Percentiles rank a stretch among this genome's conserved stretches.
Conservation (phyloP, 2,329 filamentous ascomycete species). For the Orbilia oligospora region DNA sequence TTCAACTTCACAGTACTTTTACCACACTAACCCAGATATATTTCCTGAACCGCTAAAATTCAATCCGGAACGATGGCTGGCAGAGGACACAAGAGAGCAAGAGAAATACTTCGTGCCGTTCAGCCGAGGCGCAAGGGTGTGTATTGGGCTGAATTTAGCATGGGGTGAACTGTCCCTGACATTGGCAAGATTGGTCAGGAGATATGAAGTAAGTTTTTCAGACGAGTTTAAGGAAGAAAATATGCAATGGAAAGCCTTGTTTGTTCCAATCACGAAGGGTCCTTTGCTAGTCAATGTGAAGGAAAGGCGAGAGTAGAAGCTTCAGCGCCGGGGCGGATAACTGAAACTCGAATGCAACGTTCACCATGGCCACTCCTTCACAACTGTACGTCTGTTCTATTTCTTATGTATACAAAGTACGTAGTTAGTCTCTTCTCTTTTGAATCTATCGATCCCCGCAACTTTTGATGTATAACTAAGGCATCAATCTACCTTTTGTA, state of each 20-base stretch:
- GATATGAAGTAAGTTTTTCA: conserved; percentile 29
- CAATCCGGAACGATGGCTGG: conserved; percentile 41
- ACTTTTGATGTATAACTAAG: neutral
- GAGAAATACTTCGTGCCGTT: conserved; percentile 56
- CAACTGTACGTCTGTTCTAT: no score
- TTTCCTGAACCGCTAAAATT: conserved; percentile 50
- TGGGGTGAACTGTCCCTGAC: conserved; percentile 38
- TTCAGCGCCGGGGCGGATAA: neutral
- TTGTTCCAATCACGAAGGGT: conserved; percentile 47
- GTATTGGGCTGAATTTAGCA: conserved; percentile 46
- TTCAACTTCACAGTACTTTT: conserved; percentile 35
- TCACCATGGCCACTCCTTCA: no score
- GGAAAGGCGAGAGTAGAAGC: conserved; percentile 30
- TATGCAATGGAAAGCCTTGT: conserved; percentile 36
- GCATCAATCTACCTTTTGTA: neutral
- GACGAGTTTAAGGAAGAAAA: conserved; percentile 37
- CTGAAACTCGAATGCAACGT: neutral
- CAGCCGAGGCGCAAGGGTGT: conserved; percentile 37
- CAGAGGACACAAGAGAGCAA: conserved; percentile 23
- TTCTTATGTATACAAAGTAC: neutral
- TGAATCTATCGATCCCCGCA: neutral
- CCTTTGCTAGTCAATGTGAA: conserved; percentile 39
- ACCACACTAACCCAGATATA: conserved; percentile 37
- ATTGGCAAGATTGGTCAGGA: conserved; percentile 38
- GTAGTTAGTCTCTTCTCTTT: conserved; percentile 17